These are phyloP conservation scores for Paramecium sexaurelia DNA, from an alignment of 73 alveolate genomes.

Conservation along the genomic window DNA sequence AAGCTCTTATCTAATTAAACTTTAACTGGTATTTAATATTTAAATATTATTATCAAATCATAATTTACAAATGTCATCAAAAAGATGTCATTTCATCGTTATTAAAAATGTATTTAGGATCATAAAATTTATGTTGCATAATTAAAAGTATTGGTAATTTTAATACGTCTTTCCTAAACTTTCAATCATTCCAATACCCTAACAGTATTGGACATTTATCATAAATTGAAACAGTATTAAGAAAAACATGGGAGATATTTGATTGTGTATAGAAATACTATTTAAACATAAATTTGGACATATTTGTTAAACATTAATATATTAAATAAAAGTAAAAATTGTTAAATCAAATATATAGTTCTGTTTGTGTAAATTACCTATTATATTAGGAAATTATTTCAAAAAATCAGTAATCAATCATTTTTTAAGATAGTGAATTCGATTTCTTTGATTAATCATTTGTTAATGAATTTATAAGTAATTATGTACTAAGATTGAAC, in stretches of 20 bases:
- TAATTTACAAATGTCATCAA: conserved; percentile 30
- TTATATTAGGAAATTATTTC: not conserved
- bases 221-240: not conserved
- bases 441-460: conserved; percentile 1
- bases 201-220: not conserved
- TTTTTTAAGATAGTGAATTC: not conserved
- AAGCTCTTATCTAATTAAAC: conserved; percentile 1
- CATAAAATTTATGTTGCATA: too few species aligned
- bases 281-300: not conserved
- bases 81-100: conserved; percentile 48
- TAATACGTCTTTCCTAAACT: conserved; percentile 65
- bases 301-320: not conserved
- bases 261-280: not conserved
- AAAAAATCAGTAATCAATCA: not conserved
- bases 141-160: conserved; percentile 59
- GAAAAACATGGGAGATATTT: not conserved
- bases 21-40: conserved; percentile 25
- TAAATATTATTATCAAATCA: conserved; percentile 28
- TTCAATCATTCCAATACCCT: conserved; percentile 63
- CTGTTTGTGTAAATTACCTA: not conserved
- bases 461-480: not conserved
- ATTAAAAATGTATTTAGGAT: conserved; percentile 34
- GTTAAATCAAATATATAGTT: not conserved
- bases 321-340: not conserved
- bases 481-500: not conserved